phyloP scores from a whole-genome alignment of 139 green algal genomes.

The Chloropicon primus region DNA sequence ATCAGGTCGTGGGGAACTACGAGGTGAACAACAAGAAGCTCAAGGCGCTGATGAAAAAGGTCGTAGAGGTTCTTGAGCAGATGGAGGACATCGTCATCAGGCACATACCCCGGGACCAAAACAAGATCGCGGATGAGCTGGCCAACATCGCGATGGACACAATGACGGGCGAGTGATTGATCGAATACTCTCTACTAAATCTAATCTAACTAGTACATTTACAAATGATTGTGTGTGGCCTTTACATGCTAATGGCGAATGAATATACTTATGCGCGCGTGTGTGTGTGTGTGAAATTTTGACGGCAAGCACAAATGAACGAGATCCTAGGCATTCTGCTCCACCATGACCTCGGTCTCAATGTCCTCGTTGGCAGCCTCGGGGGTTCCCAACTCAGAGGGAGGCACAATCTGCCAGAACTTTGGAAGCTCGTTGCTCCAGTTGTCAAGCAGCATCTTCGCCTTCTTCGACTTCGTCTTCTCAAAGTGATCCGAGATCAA shows the following conservation, averaged over 20 bases:
- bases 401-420: conserved; percentile 98
- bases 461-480: conserved; percentile 62
- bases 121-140: not conserved
- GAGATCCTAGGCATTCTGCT: not conserved
- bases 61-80: not conserved
- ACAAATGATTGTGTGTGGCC: too few relatives aligned
- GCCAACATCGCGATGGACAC: conserved; percentile 7
- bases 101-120: conserved; percentile 3
- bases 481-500: conserved; percentile 61
- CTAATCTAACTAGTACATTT: too few relatives aligned
- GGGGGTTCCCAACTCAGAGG: conserved; percentile 45
- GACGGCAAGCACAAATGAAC: too few relatives aligned
- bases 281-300: too few relatives aligned
- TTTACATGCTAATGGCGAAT: too few relatives aligned
- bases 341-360: not conserved
- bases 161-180: not conserved
- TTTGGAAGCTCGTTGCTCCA: conserved; percentile 56
- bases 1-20: conserved; percentile 1
- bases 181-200: too few relatives aligned
- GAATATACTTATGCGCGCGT: too few relatives aligned
- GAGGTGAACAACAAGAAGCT: conserved; percentile 7
- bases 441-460: conserved; percentile 52
- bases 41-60: not conserved
- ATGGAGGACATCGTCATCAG: not conserved
- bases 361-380: conserved; percentile 31